Evolutionary conservation across 1,139 yeast genomes (phyloP).

Genomic region (Yamadazyma diospyri): DNA sequence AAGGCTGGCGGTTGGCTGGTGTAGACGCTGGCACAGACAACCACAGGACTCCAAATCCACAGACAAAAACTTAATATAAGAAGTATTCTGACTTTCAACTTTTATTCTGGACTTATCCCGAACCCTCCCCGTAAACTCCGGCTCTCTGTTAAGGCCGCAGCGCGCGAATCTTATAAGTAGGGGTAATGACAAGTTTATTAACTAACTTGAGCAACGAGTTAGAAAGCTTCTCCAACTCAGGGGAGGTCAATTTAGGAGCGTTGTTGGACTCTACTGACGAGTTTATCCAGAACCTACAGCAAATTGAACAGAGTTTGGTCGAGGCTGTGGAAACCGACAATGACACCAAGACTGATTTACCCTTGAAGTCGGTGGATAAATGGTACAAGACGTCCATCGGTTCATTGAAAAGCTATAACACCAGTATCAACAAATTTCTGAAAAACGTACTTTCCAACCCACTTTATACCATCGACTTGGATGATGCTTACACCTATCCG

Average conservation of each 20-base stretch:
- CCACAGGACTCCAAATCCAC: no score
- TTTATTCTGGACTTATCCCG: no score
- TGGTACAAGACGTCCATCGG: slow-evolving; percentile 41
- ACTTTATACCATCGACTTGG: slow-evolving; percentile 31
- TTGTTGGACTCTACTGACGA: slow-evolving; percentile 24
- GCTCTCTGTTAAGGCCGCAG: no score
- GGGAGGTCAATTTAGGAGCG: slow-evolving; percentile 18
- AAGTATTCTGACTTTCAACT: no score
- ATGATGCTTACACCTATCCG: slow-evolving; percentile 45
- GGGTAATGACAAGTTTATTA: slow-evolving; percentile 21
- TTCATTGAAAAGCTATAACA: slow-evolving; percentile 34
- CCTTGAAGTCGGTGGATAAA: slow-evolving; percentile 8
- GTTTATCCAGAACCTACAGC: slow-evolving; percentile 25
- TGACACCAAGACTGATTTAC: neutral
- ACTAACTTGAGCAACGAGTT: slow-evolving; percentile 29
- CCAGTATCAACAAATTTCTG: slow-evolving; percentile 33
- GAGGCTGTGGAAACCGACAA: neutral
- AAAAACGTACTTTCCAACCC: slow-evolving; percentile 33
- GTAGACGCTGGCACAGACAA: no score
- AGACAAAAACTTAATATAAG: no score
- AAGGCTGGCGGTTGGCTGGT: no score
- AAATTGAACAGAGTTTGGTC: slow-evolving; percentile 26
- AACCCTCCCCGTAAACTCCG: no score
- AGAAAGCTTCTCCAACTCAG: slow-evolving; percentile 16
- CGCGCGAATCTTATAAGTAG: neutral